Evolutionary conservation across 148 eudicot species (phyloP), one percentile per base, ranked within the genome.

Genomic region (Limonium bicolor): DNA sequence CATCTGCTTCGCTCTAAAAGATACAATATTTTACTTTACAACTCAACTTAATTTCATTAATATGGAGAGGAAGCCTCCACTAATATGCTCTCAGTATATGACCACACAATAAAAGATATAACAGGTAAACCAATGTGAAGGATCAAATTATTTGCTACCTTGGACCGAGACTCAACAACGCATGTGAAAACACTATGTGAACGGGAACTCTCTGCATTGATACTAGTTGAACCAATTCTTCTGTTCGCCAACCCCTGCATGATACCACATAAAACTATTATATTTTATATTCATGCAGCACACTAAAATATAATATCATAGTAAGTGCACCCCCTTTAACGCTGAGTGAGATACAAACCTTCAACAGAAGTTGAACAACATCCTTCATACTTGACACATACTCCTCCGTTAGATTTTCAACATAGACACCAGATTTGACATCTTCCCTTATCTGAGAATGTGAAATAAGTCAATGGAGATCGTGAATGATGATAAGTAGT

Each of bases 121-220:
- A n/a, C n/a, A n/a, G n/a, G n/a, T n/a, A n/a, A n/a, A n/a, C n/a
- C n/a, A n/a, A n/a, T n/a, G n/a, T n/a, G n/a, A n/a, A n/a, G n/a
- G 26, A 43, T 43, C 29, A 43, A 43, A 43, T 6, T 31, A 43
- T 25, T 37, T 9, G 21, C 37, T 74, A 85, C 99, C 95, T 90
- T 90, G 78, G 85, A 75, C 9, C 79, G 77, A 28, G 99, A 90
- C 66, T 90, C 99, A 63, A 90, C 86, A 46, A 80, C 74, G 53
- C 99, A 90, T 10, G 99, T 90, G 51, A 90, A 90, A 27, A 85
- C 99, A 65, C 99, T 85, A 50, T 90, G 99, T 45, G 99, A 90
- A 18, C 99, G 93, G 36, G 95, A 84, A 71, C 99, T 90, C 74
- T 84, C 99, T 36, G 79, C 75, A 67, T 90, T 90, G 51, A 90